phyloP scores from a whole-genome alignment of 306 rosid species.

The Ormosia emarginata region DNA sequence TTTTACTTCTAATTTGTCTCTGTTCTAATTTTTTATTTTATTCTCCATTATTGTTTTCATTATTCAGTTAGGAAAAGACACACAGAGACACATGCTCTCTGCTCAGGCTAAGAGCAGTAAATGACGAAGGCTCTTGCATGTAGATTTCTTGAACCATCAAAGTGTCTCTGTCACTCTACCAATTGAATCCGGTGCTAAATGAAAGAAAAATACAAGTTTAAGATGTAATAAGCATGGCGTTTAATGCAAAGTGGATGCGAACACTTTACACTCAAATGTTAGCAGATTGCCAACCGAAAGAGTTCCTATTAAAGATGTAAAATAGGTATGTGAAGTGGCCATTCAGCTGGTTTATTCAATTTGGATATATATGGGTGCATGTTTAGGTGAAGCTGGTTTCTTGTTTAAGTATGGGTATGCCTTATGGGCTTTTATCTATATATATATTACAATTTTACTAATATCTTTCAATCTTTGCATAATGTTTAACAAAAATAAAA shows the following conservation, averaged over 20 bases:
- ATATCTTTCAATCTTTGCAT: not conserved
- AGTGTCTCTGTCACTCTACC: not conserved
- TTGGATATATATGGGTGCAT: not conserved
- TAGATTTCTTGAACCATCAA: conserved; percentile 6
- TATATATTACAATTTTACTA: not conserved
- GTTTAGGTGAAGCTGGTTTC: not conserved
- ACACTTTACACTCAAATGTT: conserved; percentile 17
- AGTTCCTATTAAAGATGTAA: not conserved
- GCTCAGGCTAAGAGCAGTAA: conserved; percentile 8
- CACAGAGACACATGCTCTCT: conserved; percentile 13
- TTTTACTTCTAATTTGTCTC: not conserved
- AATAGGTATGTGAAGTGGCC: not conserved
- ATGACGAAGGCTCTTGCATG: conserved; percentile 20
- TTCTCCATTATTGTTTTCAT: not conserved
- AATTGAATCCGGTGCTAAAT: not conserved
- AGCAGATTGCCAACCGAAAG: not conserved
- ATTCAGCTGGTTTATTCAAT: not conserved
- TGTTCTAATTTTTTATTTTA: not conserved
- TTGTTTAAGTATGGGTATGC: not conserved
- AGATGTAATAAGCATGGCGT: not conserved
- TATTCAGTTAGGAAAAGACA: conserved; percentile 10
- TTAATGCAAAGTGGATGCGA: not conserved
- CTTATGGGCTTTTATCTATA: not conserved
- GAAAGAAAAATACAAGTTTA: not conserved
- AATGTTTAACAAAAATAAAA: not conserved